Conservation (phyloP, 2,329 filamentous ascomycete species). For the Curvularia sp. region DNA sequence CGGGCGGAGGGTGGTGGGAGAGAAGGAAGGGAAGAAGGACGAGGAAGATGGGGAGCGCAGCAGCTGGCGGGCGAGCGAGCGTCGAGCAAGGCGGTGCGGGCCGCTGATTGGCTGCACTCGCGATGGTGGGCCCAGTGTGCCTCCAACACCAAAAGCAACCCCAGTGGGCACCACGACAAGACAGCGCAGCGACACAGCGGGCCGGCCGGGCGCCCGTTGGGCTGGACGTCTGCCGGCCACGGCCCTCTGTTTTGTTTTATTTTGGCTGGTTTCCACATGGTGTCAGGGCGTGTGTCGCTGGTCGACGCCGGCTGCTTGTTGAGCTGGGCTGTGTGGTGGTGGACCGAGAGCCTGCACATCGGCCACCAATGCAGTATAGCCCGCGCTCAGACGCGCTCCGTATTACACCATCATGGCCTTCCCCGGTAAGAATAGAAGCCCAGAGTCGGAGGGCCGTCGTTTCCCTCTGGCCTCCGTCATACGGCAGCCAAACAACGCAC, state of each 20-base stretch:
- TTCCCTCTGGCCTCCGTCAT: not conserved
- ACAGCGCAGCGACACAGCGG: not conserved
- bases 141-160: conserved; percentile 14
- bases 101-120: conserved; percentile 14
- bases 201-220: not conserved
- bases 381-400: conserved; percentile 8
- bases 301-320: conserved; percentile 15
- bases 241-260: not conserved
- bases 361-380: conserved; percentile 20
- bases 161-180: not conserved
- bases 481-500: conserved; percentile 5
- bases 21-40: conserved; percentile 27
- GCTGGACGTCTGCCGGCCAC: not conserved
- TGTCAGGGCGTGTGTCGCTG: not conserved
- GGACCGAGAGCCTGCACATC: conserved; percentile 18
- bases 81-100: conserved; percentile 14
- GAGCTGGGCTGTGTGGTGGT: conserved; percentile 18
- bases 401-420: conserved; percentile 27
- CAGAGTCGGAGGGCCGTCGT: not conserved
- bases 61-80: conserved; percentile 22
- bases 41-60: conserved; percentile 27
- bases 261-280: not conserved
- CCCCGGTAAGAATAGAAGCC: conserved; percentile 16
- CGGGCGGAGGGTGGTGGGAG: conserved; percentile 32
- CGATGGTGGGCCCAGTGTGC: conserved; percentile 7